Conservation (phyloP, 805 yeast species). For the Wickerhamiella hasegawae region DNA sequence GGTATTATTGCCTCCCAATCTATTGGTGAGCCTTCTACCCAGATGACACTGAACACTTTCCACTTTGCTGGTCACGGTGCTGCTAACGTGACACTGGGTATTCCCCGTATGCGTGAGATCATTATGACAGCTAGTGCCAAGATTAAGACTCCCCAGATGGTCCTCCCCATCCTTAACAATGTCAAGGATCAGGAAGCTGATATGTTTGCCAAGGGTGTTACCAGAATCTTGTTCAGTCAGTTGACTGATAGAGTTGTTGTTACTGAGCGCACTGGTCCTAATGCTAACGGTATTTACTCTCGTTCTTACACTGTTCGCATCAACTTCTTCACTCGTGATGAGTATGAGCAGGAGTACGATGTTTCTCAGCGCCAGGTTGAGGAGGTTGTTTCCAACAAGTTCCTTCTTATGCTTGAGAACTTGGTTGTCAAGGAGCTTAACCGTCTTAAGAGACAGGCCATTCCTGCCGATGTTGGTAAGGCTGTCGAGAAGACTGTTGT, state of each 20-base stretch:
- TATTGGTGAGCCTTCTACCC: constrained; percentile 98
- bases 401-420: constrained; percentile 54
- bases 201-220: constrained; percentile 79
- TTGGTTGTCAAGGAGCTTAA: constrained; percentile 67
- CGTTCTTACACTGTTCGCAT: constrained; percentile 65
- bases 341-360: constrained; percentile 80
- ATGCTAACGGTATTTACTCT: constrained; percentile 30
- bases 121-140: constrained; percentile 96
- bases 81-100: constrained; percentile 97
- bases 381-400: constrained; percentile 42
- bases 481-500: constrained; percentile 33
- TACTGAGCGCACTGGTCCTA: constrained; percentile 69
- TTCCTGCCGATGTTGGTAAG: constrained; percentile 28
- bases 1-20: constrained; percentile 98
- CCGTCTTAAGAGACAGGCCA: constrained; percentile 45
- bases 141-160: constrained; percentile 98
- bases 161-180: constrained; percentile 66
- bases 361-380: constrained; percentile 68
- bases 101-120: constrained; percentile 99
- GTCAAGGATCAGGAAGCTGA: constrained; percentile 81
- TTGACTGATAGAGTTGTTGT: constrained; percentile 73
- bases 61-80: constrained; percentile 99
- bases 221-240: constrained; percentile 73
- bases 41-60: constrained; percentile 94
- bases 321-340: constrained; percentile 56